phyloP scores from a whole-genome alignment of 306 rosid species.

The Rubus parviflorus region DNA sequence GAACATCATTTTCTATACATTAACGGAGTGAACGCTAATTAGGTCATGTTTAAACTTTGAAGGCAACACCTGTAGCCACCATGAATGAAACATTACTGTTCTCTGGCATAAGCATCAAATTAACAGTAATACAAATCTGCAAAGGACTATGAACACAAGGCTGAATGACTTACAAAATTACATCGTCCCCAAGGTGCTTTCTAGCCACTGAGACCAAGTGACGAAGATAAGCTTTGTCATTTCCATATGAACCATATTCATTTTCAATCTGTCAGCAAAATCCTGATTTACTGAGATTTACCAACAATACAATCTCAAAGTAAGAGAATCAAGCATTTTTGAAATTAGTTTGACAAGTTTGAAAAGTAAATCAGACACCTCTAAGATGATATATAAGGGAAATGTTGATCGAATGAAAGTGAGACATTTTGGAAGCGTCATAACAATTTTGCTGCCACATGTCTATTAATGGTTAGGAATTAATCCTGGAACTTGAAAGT shows the following conservation, averaged over 20 bases:
- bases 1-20: background rate
- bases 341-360: background rate
- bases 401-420: background rate
- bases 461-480: background rate
- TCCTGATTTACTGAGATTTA: constrained; percentile 15
- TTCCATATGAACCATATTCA: constrained; percentile 87
- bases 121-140: background rate
- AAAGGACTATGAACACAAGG: constrained; percentile 17
- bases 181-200: constrained; percentile 69
- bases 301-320: constrained; percentile 12
- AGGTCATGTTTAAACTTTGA: background rate
- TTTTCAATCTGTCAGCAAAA: constrained; percentile 79
- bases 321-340: background rate
- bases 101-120: background rate
- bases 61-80: background rate
- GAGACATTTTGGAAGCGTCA: background rate
- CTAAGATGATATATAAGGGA: background rate
- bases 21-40: background rate
- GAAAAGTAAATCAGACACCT: background rate
- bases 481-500: background rate
- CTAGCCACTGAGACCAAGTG: constrained; percentile 69
- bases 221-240: constrained; percentile 75
- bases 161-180: constrained; percentile 65
- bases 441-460: background rate
- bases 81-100: background rate